Base-by-base conservation (phyloP, 1,139 yeast genomes). In the Zhuliangozyma parablackwelliae region DNA sequence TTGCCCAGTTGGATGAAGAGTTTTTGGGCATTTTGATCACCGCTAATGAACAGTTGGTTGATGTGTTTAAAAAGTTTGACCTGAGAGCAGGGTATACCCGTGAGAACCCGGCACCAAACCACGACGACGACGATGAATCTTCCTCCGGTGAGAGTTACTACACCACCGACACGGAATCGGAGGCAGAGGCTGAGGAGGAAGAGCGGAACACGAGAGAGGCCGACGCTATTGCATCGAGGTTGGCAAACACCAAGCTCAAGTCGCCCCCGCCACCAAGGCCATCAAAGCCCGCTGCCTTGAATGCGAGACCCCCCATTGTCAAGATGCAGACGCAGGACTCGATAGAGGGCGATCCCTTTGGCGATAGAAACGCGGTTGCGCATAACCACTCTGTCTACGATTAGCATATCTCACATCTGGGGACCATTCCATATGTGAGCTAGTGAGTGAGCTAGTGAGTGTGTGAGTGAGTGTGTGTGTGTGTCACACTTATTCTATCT, bases 21-120 rank as follows among this genome's bases (percentile, higher is more conserved):
- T 84, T 82, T 47, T 64, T 92, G 49, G 97, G 97, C 8, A 75
- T 90, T 35, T 70, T 92, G 47, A 78, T 92, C 42, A 83, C 78
- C 46, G 95, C 96, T 34, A 92, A 92, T 56, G 98, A 92, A 51
- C 90, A 84, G 53, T 72, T 92, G 45, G 95, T 92, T 9, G 67
- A 66, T 5, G 82, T 89, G 0, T 71, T 92, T 51, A 78, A 81
- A 49, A 62, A 69, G 42, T 89, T 80, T 56, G 96, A 90, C 45
- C 39, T 47, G 2, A 56, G 61, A 39, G 60, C 71, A 30, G 75
- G 76, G 2, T 63, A 63, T 40, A 50, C 63, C 2, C 60, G 46
- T 2, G 61, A 52, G 3, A 63, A 61, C 33, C 69, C 71, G 0
- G 69, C 70, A 1, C 71, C 70, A 8, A 43, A 48, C 26, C 57